Conservation (phyloP, 441 rosid genomes). For the Rhodomyrtus psidioides region DNA sequence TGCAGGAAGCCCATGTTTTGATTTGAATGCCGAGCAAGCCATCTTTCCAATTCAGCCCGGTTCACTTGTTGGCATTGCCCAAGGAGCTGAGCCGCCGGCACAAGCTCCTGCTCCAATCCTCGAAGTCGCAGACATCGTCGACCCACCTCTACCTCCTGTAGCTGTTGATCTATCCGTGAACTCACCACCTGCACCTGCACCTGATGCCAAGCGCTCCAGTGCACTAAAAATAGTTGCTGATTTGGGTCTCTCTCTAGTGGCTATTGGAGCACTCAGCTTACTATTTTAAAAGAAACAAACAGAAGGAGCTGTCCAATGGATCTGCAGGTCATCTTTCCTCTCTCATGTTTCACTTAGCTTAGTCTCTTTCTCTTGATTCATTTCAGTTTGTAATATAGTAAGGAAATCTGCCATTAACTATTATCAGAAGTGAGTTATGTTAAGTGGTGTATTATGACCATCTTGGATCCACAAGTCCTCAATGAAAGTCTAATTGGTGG, state of each 20-base stretch:
- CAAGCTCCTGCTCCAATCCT: slow-evolving; percentile 43
- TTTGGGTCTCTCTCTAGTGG: slow-evolving; percentile 16
- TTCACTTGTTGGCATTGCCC: slow-evolving; percentile 16
- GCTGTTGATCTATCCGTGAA: background rate
- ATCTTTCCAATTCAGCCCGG: slow-evolving; percentile 56
- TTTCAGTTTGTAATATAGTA: background rate
- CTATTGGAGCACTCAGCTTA: slow-evolving; percentile 13
- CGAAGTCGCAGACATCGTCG: slow-evolving; percentile 22
- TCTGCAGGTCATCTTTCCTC: background rate
- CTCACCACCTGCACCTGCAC: slow-evolving; percentile 4
- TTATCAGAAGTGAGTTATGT: background rate
- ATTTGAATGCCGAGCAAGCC: slow-evolving; percentile 14
- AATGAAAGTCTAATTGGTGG: background rate
- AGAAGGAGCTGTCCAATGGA: background rate
- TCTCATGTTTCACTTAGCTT: background rate
- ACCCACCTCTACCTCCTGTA: slow-evolving; percentile 50
- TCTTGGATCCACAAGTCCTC: background rate
- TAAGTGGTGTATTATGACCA: background rate
- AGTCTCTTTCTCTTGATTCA: background rate
- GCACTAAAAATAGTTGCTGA: slow-evolving; percentile 7
- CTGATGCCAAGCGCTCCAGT: slow-evolving; percentile 1
- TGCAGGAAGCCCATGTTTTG: slow-evolving; percentile 57
- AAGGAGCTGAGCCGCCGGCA: slow-evolving; percentile 29
- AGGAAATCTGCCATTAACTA: background rate
- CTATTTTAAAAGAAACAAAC: slow-evolving; percentile 4